phyloP scores from a whole-genome alignment of 176 grass and related monocot species.

The Carex pumila region DNA sequence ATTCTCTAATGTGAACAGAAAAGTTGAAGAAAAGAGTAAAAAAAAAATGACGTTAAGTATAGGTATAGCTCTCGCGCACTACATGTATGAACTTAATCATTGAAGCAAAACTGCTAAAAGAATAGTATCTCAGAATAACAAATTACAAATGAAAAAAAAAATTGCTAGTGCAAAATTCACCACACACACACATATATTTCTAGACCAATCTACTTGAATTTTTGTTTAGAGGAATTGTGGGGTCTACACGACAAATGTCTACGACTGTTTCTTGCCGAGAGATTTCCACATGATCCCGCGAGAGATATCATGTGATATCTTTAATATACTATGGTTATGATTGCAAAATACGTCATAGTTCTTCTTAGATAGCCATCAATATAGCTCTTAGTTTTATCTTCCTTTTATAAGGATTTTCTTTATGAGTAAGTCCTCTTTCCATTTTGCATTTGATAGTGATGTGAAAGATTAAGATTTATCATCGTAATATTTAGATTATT shows the following conservation, averaged over 20 bases:
- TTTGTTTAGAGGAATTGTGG: slow-evolving; percentile 49
- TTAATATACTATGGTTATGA: not conserved
- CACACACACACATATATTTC: slow-evolving; percentile 23
- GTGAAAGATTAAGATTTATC: no score
- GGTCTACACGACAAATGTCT: slow-evolving; percentile 38
- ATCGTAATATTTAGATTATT: no score
- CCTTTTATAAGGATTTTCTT: no score
- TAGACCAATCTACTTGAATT: slow-evolving; percentile 24
- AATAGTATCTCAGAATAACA: not conserved
- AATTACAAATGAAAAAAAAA: not conserved
- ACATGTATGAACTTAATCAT: not conserved
- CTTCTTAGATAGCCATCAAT: no score
- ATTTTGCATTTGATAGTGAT: no score
- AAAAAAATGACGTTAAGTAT: no score
- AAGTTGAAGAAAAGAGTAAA: not conserved
- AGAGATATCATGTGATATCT: slow-evolving; percentile 6
- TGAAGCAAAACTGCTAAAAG: not conserved
- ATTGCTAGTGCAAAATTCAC: not conserved
- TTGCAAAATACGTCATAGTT: no score
- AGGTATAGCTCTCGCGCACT: not conserved
- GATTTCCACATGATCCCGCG: slow-evolving; percentile 45
- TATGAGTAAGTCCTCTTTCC: no score
- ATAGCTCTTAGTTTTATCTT: no score
- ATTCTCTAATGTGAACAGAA: not conserved
- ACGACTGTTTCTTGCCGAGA: slow-evolving; percentile 33